Evolutionary conservation across 2,329 filamentous ascomycete genomes (phyloP).

Genomic region (Alternaria tenuissima): DNA sequence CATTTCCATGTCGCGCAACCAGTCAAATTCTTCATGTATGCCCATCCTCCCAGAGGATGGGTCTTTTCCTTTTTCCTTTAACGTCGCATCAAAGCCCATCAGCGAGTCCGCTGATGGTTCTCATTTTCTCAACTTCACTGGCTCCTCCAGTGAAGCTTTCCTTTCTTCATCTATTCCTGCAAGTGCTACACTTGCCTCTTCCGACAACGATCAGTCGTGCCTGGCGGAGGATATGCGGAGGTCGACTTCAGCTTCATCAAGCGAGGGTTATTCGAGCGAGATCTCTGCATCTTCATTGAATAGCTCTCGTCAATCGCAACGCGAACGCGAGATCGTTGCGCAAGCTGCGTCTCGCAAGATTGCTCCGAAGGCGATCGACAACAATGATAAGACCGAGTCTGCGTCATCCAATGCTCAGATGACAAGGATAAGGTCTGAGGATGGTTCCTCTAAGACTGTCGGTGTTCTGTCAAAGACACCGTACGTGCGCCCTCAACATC

Average conservation of each 20-base stretch:
- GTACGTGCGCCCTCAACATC: constrained; percentile 71
- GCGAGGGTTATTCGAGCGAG: constrained; percentile 53
- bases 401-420: constrained; percentile 56
- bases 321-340: constrained; percentile 59
- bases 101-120: constrained; percentile 41
- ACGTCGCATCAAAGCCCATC: constrained; percentile 47
- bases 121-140: constrained; percentile 44
- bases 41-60: constrained; percentile 49
- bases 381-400: constrained; percentile 37
- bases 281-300: constrained; percentile 55
- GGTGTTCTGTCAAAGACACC: constrained; percentile 61
- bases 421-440: constrained; percentile 60
- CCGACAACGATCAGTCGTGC: constrained; percentile 39
- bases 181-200: constrained; percentile 48
- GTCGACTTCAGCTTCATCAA: constrained; percentile 53
- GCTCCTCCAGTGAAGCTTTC: constrained; percentile 50
- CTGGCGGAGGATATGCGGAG: constrained; percentile 60
- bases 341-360: constrained; percentile 59
- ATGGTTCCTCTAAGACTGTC: constrained; percentile 64
- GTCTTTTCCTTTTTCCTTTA: constrained; percentile 45
- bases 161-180: constrained; percentile 40
- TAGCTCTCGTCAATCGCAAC: constrained; percentile 57
- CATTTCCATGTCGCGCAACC: constrained; percentile 55
- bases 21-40: constrained; percentile 52
- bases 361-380: constrained; percentile 54